Base-by-base conservation (phyloP, 176 grass and related monocot genomes). In the Alopecurus myosuroides region DNA sequence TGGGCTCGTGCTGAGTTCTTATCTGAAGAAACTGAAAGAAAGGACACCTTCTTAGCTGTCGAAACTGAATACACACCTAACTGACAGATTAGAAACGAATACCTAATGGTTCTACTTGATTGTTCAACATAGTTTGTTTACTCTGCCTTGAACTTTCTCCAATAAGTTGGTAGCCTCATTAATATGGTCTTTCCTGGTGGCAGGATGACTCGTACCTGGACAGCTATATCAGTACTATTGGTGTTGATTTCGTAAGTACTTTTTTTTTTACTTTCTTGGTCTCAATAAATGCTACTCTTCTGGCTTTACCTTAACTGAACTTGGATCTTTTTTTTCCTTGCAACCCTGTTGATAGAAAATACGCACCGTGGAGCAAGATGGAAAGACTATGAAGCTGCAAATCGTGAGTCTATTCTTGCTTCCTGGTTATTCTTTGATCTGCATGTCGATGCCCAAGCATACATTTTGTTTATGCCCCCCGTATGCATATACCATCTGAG, bases 171-270 rank as follows among this genome's bases (percentile, higher is more conserved):
- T 50, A 63, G 40, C 39, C 36, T 44, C 25, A 7, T 64, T 64
- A 64, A 63, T 64, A 22, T 64, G 8, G 17, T 45, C 57, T 78
- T 10, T 90, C 15, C 91, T 70, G 53, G 72, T 70, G 53, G 72
- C 73, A 95, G 94, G 94, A 95, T 66, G 88, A 95, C 40, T 95
- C 94, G 2, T 95, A 95, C 81, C 57, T 95, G 90, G 90, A 95
- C 70, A 95, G 94, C 57, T 95, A 95, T 61, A 95, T 95, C 77
- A 95, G 90, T 72, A 95, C 94, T 33, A 95, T 95, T 60, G 94
- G 94, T 71, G 94, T 95, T 87, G 94, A 95, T 78, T 93, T 95
- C 64, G 90, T 95, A 91, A 85, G 93, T 51, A 19, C n/a, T n/a
- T 61, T 36, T 81, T 51, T 46, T 26, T 85, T 57, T 63, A 58